phyloP scores from a whole-genome alignment of 306 rosid species.

The Glycine tomentella region DNA sequence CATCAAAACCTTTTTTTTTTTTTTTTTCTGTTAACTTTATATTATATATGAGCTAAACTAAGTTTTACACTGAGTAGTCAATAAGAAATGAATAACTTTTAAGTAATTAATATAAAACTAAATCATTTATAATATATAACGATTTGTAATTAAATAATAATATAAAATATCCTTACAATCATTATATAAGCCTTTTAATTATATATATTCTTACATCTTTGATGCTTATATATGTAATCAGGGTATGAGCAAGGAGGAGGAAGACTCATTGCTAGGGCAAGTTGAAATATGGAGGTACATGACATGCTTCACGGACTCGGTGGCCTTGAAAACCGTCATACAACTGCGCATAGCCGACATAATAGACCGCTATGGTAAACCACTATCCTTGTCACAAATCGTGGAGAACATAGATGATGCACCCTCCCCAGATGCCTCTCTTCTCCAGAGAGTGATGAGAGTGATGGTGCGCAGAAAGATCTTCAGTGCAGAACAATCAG shows the following conservation, averaged over 20 bases:
- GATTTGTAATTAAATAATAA: too few relatives aligned
- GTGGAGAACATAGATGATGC: slow-evolving; percentile 44
- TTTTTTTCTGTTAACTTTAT: not conserved
- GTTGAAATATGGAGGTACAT: slow-evolving; percentile 58
- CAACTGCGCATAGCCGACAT: slow-evolving; percentile 57
- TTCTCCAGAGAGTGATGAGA: slow-evolving; percentile 50
- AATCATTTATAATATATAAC: too few relatives aligned
- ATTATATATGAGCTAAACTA: too few relatives aligned
- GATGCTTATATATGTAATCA: not conserved
- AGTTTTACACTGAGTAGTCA: too few relatives aligned
- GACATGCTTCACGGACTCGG: slow-evolving; percentile 45
- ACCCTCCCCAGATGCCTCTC: slow-evolving; percentile 45
- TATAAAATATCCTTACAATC: too few relatives aligned
- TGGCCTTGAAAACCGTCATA: slow-evolving; percentile 51
- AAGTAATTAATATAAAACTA: too few relatives aligned
- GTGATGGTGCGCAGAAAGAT: slow-evolving; percentile 54
- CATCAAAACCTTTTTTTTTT: not conserved
- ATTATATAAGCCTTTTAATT: too few relatives aligned
- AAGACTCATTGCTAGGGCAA: slow-evolving; percentile 52
- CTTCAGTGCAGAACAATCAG: slow-evolving; percentile 47
- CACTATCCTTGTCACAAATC: slow-evolving; percentile 48
- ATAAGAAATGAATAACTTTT: too few relatives aligned
- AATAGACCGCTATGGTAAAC: slow-evolving; percentile 49
- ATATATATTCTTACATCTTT: not conserved
- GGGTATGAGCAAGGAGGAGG: slow-evolving; percentile 50